Conservation (phyloP, 805 yeast species). For the Lipomyces yamanashiensis region DNA sequence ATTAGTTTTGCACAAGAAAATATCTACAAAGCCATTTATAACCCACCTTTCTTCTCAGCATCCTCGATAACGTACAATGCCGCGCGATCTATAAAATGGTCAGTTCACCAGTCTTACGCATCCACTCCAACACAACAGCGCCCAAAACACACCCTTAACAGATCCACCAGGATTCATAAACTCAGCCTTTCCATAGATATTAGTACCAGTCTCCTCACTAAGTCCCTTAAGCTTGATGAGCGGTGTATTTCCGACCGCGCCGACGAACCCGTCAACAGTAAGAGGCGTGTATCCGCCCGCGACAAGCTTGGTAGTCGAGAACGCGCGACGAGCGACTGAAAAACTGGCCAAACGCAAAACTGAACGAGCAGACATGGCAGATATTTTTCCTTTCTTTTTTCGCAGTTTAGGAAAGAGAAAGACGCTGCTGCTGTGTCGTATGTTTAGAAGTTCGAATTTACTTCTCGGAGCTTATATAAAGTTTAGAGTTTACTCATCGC, state of each 20-base stretch:
- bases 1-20: not conserved
- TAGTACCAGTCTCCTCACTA: slow-evolving; percentile 64
- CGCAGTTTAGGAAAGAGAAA: not conserved
- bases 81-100: slow-evolving; percentile 66
- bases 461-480: not conserved
- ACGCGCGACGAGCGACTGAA: slow-evolving; percentile 8
- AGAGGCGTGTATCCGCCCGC: slow-evolving; percentile 58
- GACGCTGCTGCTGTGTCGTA: not conserved
- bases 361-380: not conserved
- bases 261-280: slow-evolving; percentile 72
- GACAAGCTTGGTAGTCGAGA: not conserved
- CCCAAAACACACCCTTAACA: slow-evolving; percentile 54
- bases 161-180: slow-evolving; percentile 94
- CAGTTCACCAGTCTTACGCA: not conserved
- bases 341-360: not conserved
- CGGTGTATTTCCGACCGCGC: slow-evolving; percentile 94
- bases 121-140: not conserved
- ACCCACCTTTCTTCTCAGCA: slow-evolving; percentile 67
- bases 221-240: slow-evolving; percentile 64
- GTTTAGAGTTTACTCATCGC: not conserved
- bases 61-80: slow-evolving; percentile 77
- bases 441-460: too few species aligned
- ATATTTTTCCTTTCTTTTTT: not conserved
- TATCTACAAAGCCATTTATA: too few species aligned
- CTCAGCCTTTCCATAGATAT: slow-evolving; percentile 88